Base-by-base conservation (phyloP, 345 rosid genomes). In the Salix udensis region DNA sequence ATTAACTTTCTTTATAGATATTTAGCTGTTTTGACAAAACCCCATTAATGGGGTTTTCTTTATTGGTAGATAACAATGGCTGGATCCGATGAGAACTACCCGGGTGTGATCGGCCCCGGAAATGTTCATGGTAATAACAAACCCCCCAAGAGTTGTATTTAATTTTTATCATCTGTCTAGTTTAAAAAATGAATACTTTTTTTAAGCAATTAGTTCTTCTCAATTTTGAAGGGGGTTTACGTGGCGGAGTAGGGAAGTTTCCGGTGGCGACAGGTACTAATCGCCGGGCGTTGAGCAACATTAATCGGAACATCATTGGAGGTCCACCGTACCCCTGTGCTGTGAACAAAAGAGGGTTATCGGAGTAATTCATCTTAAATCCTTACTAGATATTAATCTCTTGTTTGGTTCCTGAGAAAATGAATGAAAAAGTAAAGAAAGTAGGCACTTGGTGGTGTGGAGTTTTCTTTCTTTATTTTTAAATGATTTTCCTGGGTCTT, bases 51-150 rank as follows among this genome's bases (percentile, higher is more conserved):
- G 68, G 52, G 73, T 61, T 37, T 72, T 76, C 44, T 74, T 75
- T 83, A 48, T 67, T 67, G 79, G 36, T 69, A 80, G 76, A 77
- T 58, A 46, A 73, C 64, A 74, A 95, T 95, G 98, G 90, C 81
- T 69, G 85, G 91, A 84, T 85, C 98, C 40, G 90, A 89, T 67
- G 97, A 95, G 88, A 95, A 94, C 88, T 83, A 84, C n/a, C 87
- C 83, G 28, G 91, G 91, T 55, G 88, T 89, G 76, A 83, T 89
- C 64, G 94, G 94, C 71, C 77, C 87, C 21, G 81, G 80, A 64
- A 84, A 82, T 78, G 44, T 77, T 74, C 91, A 86, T 76, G 91
- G 97, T 93, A 80, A 76, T 31, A 2, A 37, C 74, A 46, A 68
- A 26, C 40, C 36, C 67, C 24, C 21, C 11, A 30, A 8, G 9